A percentile compares a stretch with the other conserved stretches of the same genome.
phyloP scores from a whole-genome alignment of 306 rosid genomes.

The Mimosa bimucronata region DNA sequence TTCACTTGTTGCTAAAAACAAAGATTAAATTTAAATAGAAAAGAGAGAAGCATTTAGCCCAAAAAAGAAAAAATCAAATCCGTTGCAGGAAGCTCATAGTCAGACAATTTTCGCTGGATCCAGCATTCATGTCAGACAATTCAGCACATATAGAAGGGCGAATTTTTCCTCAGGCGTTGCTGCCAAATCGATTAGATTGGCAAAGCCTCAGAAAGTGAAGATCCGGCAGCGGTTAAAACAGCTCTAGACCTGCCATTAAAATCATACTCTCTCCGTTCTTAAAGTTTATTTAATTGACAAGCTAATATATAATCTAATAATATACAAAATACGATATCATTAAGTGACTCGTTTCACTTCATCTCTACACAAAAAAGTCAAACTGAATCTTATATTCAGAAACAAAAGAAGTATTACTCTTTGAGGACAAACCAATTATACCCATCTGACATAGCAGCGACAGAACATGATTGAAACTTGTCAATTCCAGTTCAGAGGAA shows the following conservation, averaged over 20 bases:
- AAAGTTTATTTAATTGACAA: no score
- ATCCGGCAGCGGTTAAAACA: constrained; percentile 19
- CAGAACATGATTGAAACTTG: constrained; percentile 28
- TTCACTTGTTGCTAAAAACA: constrained; percentile 22
- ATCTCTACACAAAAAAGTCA: no score
- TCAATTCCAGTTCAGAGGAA: constrained; percentile 18
- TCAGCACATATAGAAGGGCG: constrained; percentile 14
- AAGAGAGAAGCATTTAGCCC: neutral
- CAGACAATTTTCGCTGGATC: constrained; percentile 35
- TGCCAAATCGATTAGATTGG: no score
- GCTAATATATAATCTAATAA: no score
- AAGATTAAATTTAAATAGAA: neutral
- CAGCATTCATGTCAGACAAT: constrained; percentile 36
- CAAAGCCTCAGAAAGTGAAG: constrained; percentile 28
- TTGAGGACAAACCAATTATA: constrained; percentile 20
- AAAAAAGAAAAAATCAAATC: neutral
- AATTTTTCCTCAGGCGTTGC: constrained; percentile 23
- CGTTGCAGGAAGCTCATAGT: neutral
- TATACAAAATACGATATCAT: no score
- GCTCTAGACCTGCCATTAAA: constrained; percentile 10
- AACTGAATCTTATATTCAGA: no score
- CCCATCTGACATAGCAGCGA: constrained; percentile 41
- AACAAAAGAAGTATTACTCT: no score
- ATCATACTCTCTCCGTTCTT: no score
- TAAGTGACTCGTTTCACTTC: no score